Evolutionary conservation across 345 rosid genomes (phyloP), one percentile per base, ranked within the genome.

Genomic region (Rhizophora mangle): DNA sequence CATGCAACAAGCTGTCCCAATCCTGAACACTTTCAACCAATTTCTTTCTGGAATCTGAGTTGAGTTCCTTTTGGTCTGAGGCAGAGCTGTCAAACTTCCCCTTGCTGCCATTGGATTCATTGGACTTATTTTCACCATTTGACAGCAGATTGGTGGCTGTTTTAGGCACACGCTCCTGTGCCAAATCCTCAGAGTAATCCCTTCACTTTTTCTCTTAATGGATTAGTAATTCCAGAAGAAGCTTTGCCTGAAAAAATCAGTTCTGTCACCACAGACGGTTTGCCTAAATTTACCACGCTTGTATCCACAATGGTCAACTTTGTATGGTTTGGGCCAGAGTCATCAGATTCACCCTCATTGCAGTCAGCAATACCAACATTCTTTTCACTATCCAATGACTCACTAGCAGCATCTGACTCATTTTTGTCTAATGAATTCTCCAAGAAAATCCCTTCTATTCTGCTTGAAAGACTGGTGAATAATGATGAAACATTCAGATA

Each of bases 251-350:
- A 75, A 78, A 58, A 80, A 70, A 82, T 83, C 80, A 69, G 69
- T 74, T 85, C 76, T 71, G 84, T 82, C 34, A 78, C 62, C 52
- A 71, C 79, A 19, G 72, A 76, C 21, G 74, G 39, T 27, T 76
- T 85, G 51, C 75, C 82, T 66, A 78, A 76, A 74, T 67, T 63
- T 24, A 76, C 52, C 69, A 78, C 65, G 82, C 96, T 90, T 58
- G 89, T 83, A 69, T 86, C 91, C 62, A 90, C 78, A 64, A 90
- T 68, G 32, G 83, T 79, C 59, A 86, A 83, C 71, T 82, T 80
- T 68, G 71, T 55, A 63, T 60, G 46, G 24, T 74, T 76, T 60
- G 71, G 65, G 68, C 46, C 27, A 29, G 56, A 51, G 54, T 53
- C 64, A 68, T 68, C 54, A 18, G 31, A 51, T 64, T 22, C 55